These are phyloP conservation scores for Microglena sp. DNA, from an alignment of 139 green algal species.

Conservation along the genomic window DNA sequence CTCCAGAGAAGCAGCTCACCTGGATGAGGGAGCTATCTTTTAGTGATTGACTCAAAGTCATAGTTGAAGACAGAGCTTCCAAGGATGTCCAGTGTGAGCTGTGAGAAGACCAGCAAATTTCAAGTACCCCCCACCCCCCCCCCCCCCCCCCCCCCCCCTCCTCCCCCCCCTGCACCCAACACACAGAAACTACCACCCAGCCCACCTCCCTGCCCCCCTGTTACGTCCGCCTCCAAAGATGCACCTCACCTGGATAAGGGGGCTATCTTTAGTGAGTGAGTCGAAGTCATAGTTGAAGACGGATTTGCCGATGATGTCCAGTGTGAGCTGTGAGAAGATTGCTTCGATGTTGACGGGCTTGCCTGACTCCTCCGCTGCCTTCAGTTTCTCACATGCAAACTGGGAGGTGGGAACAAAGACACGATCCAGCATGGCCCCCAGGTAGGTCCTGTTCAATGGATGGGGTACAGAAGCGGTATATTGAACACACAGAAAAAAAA, in stretches of 20 bases:
- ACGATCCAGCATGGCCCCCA: constrained; percentile 81
- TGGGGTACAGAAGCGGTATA: too few relatives aligned
- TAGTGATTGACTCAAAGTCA: constrained; percentile 89
- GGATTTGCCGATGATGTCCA: constrained; percentile 91
- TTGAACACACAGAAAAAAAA: too few relatives aligned
- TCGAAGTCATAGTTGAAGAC: constrained; percentile 99
- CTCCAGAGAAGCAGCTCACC: constrained; percentile 9
- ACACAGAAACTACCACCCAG: too few relatives aligned
- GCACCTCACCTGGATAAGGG: constrained; percentile 63
- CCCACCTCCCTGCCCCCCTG: not conserved
- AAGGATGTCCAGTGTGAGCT: constrained; percentile 98
- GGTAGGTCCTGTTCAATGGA: constrained; percentile 67
- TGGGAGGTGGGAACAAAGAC: constrained; percentile 70
- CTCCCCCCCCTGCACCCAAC: too few relatives aligned
- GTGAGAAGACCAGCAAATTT: too few relatives aligned
- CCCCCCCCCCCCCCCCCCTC: too few relatives aligned
- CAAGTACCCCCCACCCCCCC: too few relatives aligned
- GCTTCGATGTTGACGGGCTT: constrained; percentile 89
- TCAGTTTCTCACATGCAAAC: constrained; percentile 71
- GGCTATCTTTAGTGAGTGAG: constrained; percentile 66
- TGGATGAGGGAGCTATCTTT: constrained; percentile 72
- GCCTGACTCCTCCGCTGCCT: constrained; percentile 13
- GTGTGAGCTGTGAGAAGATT: constrained; percentile 86
- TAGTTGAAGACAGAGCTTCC: constrained; percentile 94
- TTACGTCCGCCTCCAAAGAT: not conserved